Evolutionary conservation across 257 asterid genomes (phyloP).

Genomic region (Primulina huaijiensis): DNA sequence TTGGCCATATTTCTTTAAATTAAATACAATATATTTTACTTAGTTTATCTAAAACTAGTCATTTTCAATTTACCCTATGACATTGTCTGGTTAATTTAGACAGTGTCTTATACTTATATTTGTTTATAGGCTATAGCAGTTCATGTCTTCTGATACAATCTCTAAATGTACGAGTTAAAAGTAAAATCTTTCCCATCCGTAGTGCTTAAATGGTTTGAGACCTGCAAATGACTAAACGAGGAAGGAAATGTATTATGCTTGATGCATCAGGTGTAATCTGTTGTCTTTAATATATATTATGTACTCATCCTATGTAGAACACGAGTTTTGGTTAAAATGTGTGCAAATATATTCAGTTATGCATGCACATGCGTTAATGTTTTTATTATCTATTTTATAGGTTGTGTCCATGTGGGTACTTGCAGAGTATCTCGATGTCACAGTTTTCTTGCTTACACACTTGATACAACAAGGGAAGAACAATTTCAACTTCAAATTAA

Average conservation of each 20-base stretch:
- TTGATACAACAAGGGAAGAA: slow-evolving; percentile 73
- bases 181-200: background rate
- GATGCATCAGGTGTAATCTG: no score
- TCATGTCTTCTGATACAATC: background rate
- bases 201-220: background rate
- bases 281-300: no score
- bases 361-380: background rate
- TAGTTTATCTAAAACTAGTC: background rate
- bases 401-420: slow-evolving; percentile 91
- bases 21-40: background rate
- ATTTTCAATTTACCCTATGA: no score
- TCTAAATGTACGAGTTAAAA: no score
- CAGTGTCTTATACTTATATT: background rate
- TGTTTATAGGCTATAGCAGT: background rate
- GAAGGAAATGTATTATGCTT: background rate
- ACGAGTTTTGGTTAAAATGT: background rate
- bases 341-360: background rate
- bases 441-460: slow-evolving; percentile 70
- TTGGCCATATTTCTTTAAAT: background rate
- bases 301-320: background rate
- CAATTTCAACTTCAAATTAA: slow-evolving; percentile 72
- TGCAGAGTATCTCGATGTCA: slow-evolving; percentile 96
- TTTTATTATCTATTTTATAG: slow-evolving; percentile 38
- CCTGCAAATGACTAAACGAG: background rate
- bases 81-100: no score